phyloP scores from a whole-genome alignment of 805 yeast genomes.

The Saccharomycopsis babjevae region DNA sequence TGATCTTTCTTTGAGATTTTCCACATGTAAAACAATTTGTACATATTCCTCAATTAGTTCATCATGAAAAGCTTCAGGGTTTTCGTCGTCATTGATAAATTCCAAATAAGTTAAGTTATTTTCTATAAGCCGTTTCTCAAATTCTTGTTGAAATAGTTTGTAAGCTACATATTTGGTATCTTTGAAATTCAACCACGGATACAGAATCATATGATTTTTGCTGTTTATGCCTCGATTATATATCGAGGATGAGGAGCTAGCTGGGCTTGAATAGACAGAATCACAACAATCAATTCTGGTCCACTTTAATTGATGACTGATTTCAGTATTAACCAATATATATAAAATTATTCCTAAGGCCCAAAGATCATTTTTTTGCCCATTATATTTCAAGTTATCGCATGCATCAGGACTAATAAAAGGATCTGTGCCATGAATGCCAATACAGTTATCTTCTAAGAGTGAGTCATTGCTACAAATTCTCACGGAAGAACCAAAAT shows the following conservation, averaged over 20 bases:
- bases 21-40: background rate
- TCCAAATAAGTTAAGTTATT: background rate
- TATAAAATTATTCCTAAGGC: conserved; percentile 16
- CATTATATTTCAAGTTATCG: conserved; percentile 5
- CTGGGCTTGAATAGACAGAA: background rate
- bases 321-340: conserved; percentile 4
- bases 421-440: conserved; percentile 17
- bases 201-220: conserved; percentile 1
- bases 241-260: background rate
- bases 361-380: conserved; percentile 15
- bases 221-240: conserved; percentile 5
- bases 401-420: conserved; percentile 16
- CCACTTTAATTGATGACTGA: background rate
- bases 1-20: background rate
- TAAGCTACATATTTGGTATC: conserved; percentile 11
- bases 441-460: conserved; percentile 1
- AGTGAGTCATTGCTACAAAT: background rate
- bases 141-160: conserved; percentile 6
- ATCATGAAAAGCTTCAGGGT: background rate
- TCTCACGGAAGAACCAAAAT: conserved; percentile 59
- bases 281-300: background rate
- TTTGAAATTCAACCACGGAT: conserved; percentile 13
- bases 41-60: background rate
- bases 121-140: background rate
- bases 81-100: background rate